phyloP scores from a whole-genome alignment of 164 flowering plant genomes.

The Sedum album region DNA sequence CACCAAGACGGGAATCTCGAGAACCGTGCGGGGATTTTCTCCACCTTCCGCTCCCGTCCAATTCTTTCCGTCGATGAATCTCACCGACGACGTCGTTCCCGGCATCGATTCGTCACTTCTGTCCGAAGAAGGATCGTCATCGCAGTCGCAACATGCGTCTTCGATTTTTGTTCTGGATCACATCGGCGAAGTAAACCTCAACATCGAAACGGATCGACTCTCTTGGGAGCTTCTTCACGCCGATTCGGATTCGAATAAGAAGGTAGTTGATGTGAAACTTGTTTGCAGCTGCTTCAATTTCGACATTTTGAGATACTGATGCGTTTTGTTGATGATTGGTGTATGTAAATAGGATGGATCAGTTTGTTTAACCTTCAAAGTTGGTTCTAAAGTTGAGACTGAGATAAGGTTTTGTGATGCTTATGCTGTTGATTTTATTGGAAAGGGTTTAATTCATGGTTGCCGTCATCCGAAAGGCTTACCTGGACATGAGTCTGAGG shows the following conservation, averaged over 20 bases:
- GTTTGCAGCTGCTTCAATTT: too few relatives aligned
- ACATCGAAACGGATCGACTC: constrained; percentile 46
- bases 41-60: not conserved
- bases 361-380: constrained; percentile 41
- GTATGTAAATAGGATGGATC: constrained; percentile 22
- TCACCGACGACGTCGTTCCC: not conserved
- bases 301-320: not conserved
- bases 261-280: not conserved
- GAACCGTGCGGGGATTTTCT: not conserved
- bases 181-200: constrained; percentile 56
- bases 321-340: constrained; percentile 8
- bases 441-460: constrained; percentile 46
- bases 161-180: constrained; percentile 53
- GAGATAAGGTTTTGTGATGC: constrained; percentile 50
- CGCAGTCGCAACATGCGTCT: constrained; percentile 17
- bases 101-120: constrained; percentile 8
- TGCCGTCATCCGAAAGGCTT: constrained; percentile 20
- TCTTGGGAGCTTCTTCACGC: constrained; percentile 46
- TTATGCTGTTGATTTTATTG: constrained; percentile 57
- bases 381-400: constrained; percentile 23
- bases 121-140: constrained; percentile 9
- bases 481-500: constrained; percentile 41
- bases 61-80: not conserved
- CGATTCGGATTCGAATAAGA: constrained; percentile 13
- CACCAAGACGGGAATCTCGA: not conserved